Evolutionary conservation across 257 asterid genomes (phyloP), one percentile per base, ranked within the genome.

Genomic region (Solanum ahanhuiri): DNA sequence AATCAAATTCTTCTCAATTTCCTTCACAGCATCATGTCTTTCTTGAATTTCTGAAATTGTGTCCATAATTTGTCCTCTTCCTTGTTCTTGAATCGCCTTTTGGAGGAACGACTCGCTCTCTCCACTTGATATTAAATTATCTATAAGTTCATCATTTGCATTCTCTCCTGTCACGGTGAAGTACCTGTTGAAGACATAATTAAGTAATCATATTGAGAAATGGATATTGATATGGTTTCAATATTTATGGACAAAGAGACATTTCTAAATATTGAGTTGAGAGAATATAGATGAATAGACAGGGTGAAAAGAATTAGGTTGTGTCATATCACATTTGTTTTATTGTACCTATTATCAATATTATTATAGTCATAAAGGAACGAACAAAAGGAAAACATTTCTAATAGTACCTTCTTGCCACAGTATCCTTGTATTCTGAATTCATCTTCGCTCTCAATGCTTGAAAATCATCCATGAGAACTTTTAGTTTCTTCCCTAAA

Each of bases 31-130:
- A 20, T 91, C 93, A 15, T 89, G 91, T 83, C 93, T 57, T 79
- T 90, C 92, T 35, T 90, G 92, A 37, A 90, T 90, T 69, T 90
- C 92, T 6, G 92, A 90, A 3, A 90, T 90, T 22, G 92, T 87
- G 31, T 90, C 92, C 25, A 90, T 51, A 30, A 90, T 88, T 87
- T 91, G 93, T 30, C 93, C 93, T 5, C 91, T 85, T 2, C 93
- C 93, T 71, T 91, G 93, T 48, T 91, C 91, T 83, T 91, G 93
- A 76, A 91, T 91, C 2, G 93, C 93, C 79, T 91, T 89, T 76
- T 91, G 93, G 7, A 91, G 84, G 66, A 91, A 91, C 1, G 89
- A 69, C 33, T 91, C 93, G 22, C 93, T 89, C 77, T 91, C 93
- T 18, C 93, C 93, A 14, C 91, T 91, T 37, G 93, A 91, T 18